Conservation (phyloP, 2,329 filamentous ascomycete species). For the Leptographium galeiforme region DNA sequence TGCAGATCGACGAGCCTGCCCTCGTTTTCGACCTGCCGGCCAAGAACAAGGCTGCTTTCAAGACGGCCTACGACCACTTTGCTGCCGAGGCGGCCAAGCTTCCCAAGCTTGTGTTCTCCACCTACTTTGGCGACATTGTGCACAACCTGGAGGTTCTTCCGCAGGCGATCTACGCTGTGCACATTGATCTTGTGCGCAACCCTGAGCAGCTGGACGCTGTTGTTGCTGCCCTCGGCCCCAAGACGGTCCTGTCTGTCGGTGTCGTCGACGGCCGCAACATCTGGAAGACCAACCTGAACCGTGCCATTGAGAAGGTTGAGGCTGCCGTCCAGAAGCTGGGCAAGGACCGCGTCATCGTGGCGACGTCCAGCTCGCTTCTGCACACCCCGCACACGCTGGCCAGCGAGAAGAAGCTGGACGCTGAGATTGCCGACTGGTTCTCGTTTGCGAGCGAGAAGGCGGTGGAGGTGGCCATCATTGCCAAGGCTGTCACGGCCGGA, state of each 20-base stretch:
- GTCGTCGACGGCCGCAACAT: constrained; percentile 98
- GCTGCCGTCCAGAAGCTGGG: constrained; percentile 84
- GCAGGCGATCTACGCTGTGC: constrained; percentile 68
- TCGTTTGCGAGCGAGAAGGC: constrained; percentile 95
- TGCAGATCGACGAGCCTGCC: constrained; percentile 96
- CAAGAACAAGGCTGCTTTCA: constrained; percentile 93
- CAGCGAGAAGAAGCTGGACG: constrained; percentile 95
- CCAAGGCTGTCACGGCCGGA: constrained; percentile 92
- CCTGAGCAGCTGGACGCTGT: constrained; percentile 92
- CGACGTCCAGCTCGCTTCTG: constrained; percentile 93
- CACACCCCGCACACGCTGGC: constrained; percentile 97
- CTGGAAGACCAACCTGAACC: constrained; percentile 99
- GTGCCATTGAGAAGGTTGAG: constrained; percentile 83
- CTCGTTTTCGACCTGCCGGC: constrained; percentile 86
- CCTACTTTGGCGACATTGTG: constrained; percentile 98
- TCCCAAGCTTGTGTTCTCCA: constrained; percentile 81
- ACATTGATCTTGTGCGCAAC: constrained; percentile 94
- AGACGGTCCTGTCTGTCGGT: constrained; percentile 86
- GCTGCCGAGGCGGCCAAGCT: constrained; percentile 62
- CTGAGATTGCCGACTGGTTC: constrained; percentile 95
- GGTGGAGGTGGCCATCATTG: constrained; percentile 77
- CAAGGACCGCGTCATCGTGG: constrained; percentile 93
- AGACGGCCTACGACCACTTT: constrained; percentile 91
- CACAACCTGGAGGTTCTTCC: constrained; percentile 93
- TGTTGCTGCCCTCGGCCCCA: constrained; percentile 66